Percentiles rank a stretch among this genome's conserved stretches.
Conservation (phyloP, 75 land plant genomes). For the Isoetes taiwanensis region DNA sequence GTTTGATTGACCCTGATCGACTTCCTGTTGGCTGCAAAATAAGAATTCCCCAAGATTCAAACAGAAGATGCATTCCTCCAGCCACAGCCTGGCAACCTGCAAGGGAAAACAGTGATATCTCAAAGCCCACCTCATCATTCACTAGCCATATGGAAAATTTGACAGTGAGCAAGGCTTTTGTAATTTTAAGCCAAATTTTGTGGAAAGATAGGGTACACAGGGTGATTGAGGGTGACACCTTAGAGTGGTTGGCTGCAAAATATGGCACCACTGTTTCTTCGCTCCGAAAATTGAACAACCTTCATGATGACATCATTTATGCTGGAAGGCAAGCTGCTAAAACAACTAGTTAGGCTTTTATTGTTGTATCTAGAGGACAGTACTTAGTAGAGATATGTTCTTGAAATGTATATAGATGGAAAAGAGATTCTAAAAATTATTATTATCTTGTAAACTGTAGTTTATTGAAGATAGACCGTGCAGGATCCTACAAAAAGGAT, state of each 20-base stretch:
- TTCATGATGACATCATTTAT: constrained; percentile 20
- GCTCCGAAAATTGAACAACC: constrained; percentile 20
- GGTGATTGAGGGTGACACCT: constrained; percentile 24
- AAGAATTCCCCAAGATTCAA: constrained; percentile 9
- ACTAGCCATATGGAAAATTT: constrained; percentile 6
- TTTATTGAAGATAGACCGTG: constrained; percentile 18
- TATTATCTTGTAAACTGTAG: constrained; percentile 7
- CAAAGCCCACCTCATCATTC: neutral
- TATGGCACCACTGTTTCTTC: constrained; percentile 23
- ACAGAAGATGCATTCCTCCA: neutral
- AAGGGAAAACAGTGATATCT: neutral
- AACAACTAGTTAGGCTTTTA: too few relatives aligned
- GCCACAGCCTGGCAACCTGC: constrained; percentile 4
- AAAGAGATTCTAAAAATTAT: too few relatives aligned
- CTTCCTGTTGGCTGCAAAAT: constrained; percentile 20
- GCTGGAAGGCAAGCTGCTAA: constrained; percentile 18
- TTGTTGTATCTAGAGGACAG: too few relatives aligned
- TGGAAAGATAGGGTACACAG: constrained; percentile 18
- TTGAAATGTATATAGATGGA: too few relatives aligned
- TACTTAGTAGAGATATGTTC: too few relatives aligned
- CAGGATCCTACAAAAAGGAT: constrained; percentile 6
- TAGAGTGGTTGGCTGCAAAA: constrained; percentile 24
- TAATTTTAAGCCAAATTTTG: constrained; percentile 9
- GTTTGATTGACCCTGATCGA: constrained; percentile 21
- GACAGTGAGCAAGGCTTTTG: constrained; percentile 16